Percentiles rank a stretch among this genome's conserved stretches.
Conservation (phyloP, 208 protist species). For the Phytomonas francai region DNA sequence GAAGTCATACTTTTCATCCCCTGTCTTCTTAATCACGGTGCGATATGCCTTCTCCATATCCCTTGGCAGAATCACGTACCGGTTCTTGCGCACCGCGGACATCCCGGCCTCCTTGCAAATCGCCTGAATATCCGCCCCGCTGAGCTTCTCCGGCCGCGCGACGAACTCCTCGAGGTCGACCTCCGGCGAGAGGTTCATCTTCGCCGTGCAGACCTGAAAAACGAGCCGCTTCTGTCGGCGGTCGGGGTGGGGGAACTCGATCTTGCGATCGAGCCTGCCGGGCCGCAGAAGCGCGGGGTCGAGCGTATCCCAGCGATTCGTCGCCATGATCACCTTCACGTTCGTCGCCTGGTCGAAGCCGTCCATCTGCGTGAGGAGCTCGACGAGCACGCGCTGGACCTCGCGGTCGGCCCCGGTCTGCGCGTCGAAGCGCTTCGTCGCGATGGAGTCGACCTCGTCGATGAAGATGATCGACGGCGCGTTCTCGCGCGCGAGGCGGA, state of each 20-base stretch:
- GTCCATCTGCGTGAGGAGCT: slow-evolving; percentile 99
- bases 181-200: slow-evolving; percentile 98
- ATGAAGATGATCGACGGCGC: slow-evolving; percentile 99
- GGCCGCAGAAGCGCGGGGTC: slow-evolving; percentile 99
- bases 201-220: slow-evolving; percentile 97
- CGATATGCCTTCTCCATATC: slow-evolving; percentile 99
- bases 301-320: slow-evolving; percentile 98
- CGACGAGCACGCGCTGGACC: slow-evolving; percentile 99
- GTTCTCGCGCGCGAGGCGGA: slow-evolving; percentile 97
- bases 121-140: slow-evolving; percentile 97
- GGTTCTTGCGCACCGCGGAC: slow-evolving; percentile 99
- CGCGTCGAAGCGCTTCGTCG: slow-evolving; percentile 99
- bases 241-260: slow-evolving; percentile 98
- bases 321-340: slow-evolving; percentile 99
- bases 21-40: slow-evolving; percentile 79
- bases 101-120: slow-evolving; percentile 99
- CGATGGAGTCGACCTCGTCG: slow-evolving; percentile 99
- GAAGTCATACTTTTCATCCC: slow-evolving; percentile 79
- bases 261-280: slow-evolving; percentile 95
- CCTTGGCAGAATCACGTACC: slow-evolving; percentile 98
- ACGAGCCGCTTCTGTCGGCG: slow-evolving; percentile 98
- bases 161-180: slow-evolving; percentile 97
- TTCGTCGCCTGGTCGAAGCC: slow-evolving; percentile 98
- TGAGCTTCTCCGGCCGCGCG: slow-evolving; percentile 97
- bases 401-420: slow-evolving; percentile 98